These are phyloP conservation scores for Mycena sanguinolenta DNA, from an alignment of 768 basidiomycete genomes.

Conservation along the genomic window DNA sequence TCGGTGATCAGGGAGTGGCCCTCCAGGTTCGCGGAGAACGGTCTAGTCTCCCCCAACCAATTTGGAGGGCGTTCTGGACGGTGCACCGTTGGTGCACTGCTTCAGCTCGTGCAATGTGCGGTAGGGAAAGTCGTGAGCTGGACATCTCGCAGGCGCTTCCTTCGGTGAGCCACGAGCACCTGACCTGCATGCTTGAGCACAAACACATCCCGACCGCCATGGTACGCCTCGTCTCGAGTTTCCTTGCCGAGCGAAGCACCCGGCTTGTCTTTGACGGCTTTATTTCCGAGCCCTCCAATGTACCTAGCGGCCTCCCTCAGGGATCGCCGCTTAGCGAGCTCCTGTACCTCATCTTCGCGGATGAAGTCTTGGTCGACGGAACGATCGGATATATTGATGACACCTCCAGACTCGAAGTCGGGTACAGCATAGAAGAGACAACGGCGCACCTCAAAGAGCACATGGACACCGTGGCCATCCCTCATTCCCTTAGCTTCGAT, in stretches of 20 bases:
- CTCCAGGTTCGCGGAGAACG: not conserved
- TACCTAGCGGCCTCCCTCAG: not conserved
- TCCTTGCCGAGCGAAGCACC: not conserved
- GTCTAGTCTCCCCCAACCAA: not conserved
- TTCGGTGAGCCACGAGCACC: not conserved
- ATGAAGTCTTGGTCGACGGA: not conserved
- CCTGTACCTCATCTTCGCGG: too few relatives aligned
- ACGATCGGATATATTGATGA: not conserved
- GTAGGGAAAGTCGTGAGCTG: not conserved
- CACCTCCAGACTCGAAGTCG: not conserved
- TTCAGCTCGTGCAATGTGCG: not conserved
- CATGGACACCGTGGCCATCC: too few relatives aligned
- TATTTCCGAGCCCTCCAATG: not conserved
- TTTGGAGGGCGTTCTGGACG: not conserved
- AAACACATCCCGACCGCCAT: not conserved
- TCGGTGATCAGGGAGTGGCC: not conserved
- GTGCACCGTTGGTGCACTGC: not conserved
- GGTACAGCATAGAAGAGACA: not conserved
- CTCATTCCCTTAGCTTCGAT: too few relatives aligned
- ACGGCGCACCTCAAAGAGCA: not conserved
- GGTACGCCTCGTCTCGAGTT: not conserved
- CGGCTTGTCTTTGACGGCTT: not conserved
- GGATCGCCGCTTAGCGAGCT: too few relatives aligned
- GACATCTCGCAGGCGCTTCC: not conserved
- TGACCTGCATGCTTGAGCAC: not conserved